Percentiles rank a stretch among this genome's conserved stretches.
phyloP scores from a whole-genome alignment of 2,329 filamentous ascomycete genomes.

The Sarocladium brachiariae region DNA sequence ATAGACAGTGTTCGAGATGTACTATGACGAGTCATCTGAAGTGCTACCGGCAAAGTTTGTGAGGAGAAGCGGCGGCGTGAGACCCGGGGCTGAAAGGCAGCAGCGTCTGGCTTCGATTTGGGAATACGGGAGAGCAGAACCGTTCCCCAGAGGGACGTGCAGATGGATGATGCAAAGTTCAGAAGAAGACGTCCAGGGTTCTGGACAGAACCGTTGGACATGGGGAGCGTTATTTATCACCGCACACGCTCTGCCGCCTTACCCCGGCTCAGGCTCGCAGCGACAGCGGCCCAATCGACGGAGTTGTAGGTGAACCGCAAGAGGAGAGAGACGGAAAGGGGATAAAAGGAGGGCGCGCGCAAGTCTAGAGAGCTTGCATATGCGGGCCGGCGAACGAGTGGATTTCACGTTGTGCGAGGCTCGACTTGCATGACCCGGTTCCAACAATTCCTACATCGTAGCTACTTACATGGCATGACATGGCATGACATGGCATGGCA shows the following conservation, averaged over 20 bases:
- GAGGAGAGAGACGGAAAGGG: not conserved
- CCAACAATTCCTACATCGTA: too few relatives aligned
- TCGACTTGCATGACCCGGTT: not conserved
- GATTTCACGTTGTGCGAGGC: not conserved
- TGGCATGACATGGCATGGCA: too few relatives aligned
- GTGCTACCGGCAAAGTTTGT: too few relatives aligned
- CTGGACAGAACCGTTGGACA: not conserved
- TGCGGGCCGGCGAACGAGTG: not conserved
- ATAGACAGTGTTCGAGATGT: not conserved
- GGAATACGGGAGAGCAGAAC: not conserved
- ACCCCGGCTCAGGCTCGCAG: not conserved
- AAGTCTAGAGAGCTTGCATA: too few relatives aligned
- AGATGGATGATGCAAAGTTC: not conserved
- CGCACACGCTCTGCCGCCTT: slow-evolving; percentile 4
- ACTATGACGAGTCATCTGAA: slow-evolving; percentile 6
- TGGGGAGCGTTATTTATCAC: slow-evolving; percentile 5
- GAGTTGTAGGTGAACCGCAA: too few relatives aligned
- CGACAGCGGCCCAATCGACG: not conserved
- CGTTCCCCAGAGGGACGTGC: not conserved
- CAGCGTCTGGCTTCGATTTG: not conserved
- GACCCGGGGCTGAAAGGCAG: too few relatives aligned
- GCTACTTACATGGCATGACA: too few relatives aligned
- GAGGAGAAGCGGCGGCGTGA: too few relatives aligned
- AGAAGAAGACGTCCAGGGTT: not conserved
- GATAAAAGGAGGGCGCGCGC: not conserved